Evolutionary conservation across 2,329 filamentous ascomycete species (phyloP).

Genomic region (Epichloe festucae): DNA sequence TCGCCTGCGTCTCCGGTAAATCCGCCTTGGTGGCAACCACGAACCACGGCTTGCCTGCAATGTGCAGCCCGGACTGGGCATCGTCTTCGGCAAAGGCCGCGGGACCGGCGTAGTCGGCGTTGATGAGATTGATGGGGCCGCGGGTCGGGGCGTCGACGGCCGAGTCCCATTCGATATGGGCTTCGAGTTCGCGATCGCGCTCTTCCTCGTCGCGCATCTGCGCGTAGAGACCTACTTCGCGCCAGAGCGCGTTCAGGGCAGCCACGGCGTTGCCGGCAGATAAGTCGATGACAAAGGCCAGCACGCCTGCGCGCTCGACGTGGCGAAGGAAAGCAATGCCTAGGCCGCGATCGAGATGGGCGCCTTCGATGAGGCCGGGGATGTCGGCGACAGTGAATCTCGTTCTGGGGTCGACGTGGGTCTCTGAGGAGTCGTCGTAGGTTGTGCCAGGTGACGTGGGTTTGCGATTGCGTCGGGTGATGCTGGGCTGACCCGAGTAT

Average conservation of each 20-base stretch:
- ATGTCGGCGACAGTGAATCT: conserved; percentile 94
- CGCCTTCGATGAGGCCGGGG: conserved; percentile 82
- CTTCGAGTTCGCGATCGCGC: conserved; percentile 46
- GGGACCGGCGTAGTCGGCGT: conserved; percentile 9
- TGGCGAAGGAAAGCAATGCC: conserved; percentile 88
- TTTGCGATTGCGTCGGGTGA: conserved; percentile 10
- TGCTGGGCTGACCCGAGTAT: conserved; percentile 58
- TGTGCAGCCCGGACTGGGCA: conserved; percentile 40
- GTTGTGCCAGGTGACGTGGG: conserved; percentile 37
- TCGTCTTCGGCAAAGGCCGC: conserved; percentile 4
- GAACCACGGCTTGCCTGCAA: conserved; percentile 93
- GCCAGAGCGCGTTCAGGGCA: conserved; percentile 75
- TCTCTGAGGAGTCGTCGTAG: conserved; percentile 21
- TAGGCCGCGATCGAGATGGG: conserved; percentile 81
- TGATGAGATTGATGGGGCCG: conserved; percentile 14
- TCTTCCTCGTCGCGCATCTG: conserved; percentile 65
- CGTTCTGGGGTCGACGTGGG: conserved; percentile 46
- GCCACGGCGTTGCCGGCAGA: conserved; percentile 63
- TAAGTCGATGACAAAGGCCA: conserved; percentile 89
- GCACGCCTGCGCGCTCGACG: conserved; percentile 81
- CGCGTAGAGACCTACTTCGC: conserved; percentile 77
- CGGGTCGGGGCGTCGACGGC: conserved; percentile 26
- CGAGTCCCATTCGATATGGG: conserved; percentile 44
- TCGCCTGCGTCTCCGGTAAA: conserved; percentile 61
- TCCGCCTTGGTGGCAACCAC: conserved; percentile 92